Conservation (phyloP, 1,284 basidiomycete species). For the Sutorius eximius region DNA sequence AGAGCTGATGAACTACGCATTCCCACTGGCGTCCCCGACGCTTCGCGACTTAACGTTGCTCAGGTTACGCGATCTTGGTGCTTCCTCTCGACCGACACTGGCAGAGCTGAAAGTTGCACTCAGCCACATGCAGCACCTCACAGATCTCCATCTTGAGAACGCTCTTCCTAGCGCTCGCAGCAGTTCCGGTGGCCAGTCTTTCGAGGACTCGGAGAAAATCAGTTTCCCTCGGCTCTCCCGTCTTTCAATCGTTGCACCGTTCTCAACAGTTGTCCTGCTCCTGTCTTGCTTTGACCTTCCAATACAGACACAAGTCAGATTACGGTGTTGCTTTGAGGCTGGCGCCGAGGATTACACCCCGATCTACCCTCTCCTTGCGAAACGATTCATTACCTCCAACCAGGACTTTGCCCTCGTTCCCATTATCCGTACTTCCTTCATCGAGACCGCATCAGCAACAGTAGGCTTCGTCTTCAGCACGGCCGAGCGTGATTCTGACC, state of each 20-base stretch:
- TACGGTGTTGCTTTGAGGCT: slow-evolving; percentile 19
- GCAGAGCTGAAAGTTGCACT: slow-evolving; percentile 30
- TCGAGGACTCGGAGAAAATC: slow-evolving; percentile 7
- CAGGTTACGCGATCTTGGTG: slow-evolving; percentile 26
- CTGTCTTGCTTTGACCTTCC: slow-evolving; percentile 22
- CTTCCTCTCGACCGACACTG: slow-evolving; percentile 22
- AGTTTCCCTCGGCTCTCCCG: slow-evolving; percentile 20
- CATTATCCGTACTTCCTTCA: slow-evolving; percentile 15
- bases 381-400: slow-evolving; percentile 13
- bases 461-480: slow-evolving; percentile 22
- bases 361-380: slow-evolving; percentile 18
- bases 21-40: slow-evolving; percentile 31
- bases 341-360: slow-evolving; percentile 4
- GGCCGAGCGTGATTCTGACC: slow-evolving; percentile 7
- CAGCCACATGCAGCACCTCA: slow-evolving; percentile 32
- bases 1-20: slow-evolving; percentile 28
- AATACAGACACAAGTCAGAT: slow-evolving; percentile 16
- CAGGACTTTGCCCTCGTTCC: slow-evolving; percentile 4
- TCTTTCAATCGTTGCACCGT: slow-evolving; percentile 21
- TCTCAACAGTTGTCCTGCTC: slow-evolving; percentile 18
- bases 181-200: neutral
- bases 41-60: slow-evolving; percentile 33
- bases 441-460: slow-evolving; percentile 8
- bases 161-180: slow-evolving; percentile 24
- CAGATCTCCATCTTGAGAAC: slow-evolving; percentile 32